Conservation (phyloP, 768 basidiomycete genomes). For the Lentinus brumalis region DNA sequence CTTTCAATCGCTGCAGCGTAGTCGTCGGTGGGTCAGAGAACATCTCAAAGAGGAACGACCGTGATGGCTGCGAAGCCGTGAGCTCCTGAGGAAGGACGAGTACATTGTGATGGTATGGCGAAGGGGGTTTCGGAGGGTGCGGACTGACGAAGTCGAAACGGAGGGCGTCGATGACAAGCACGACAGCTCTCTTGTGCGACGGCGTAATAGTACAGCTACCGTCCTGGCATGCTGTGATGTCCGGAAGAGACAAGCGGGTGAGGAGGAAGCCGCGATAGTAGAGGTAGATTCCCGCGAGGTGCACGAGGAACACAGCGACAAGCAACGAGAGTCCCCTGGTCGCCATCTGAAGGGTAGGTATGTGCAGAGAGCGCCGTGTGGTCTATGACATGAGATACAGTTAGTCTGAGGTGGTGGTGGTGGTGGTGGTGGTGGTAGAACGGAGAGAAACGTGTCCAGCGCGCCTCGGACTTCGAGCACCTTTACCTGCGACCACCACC, state of each 20-base stretch:
- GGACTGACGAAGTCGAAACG: constrained; percentile 92
- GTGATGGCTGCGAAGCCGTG: constrained; percentile 58
- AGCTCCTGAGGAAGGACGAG: constrained; percentile 79
- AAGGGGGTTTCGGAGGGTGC: constrained; percentile 59
- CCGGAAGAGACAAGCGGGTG: constrained; percentile 69
- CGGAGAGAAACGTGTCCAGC: background rate
- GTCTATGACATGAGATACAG: background rate
- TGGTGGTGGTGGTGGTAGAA: background rate
- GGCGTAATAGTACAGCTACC: constrained; percentile 50
- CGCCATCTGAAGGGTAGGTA: constrained; percentile 3
- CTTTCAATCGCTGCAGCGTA: constrained; percentile 94
- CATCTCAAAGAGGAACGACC: constrained; percentile 86
- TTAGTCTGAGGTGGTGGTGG: background rate
- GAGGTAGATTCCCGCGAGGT: constrained; percentile 80
- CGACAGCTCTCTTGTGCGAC: constrained; percentile 77
- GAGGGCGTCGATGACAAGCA: constrained; percentile 90
- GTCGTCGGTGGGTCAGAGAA: constrained; percentile 95
- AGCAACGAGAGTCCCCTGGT: constrained; percentile 32
- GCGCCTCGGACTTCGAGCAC: background rate
- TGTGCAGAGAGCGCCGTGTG: background rate
- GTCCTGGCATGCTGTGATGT: constrained; percentile 47
- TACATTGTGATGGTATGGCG: constrained; percentile 78
- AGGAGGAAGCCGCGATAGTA: constrained; percentile 93
- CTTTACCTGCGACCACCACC: background rate
- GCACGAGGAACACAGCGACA: constrained; percentile 64